Evolutionary conservation across 257 asterid genomes (phyloP).

Genomic region (Pogostemon cablin): DNA sequence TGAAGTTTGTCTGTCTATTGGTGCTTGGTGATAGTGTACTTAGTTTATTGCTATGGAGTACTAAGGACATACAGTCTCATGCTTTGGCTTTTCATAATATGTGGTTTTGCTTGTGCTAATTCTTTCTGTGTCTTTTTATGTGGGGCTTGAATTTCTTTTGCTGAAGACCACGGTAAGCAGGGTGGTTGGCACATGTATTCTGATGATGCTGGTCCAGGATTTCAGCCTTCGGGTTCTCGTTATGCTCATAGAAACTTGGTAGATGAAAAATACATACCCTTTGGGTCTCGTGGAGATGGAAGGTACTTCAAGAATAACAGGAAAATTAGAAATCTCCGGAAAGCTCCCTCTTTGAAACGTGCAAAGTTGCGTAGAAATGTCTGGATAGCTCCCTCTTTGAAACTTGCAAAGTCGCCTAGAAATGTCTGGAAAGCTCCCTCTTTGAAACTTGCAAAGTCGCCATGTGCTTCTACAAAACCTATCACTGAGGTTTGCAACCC

Average conservation of each 20-base stretch:
- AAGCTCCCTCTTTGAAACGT: too few relatives aligned
- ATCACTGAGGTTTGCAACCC: conserved; percentile 44
- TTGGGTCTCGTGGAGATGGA: conserved; percentile 56
- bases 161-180: conserved; percentile 93
- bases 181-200: conserved; percentile 75
- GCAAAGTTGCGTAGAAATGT: conserved; percentile 39
- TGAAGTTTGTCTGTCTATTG: conserved; percentile 21
- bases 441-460: conserved; percentile 52
- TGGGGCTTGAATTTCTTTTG: conserved; percentile 40
- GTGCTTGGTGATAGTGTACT: background rate
- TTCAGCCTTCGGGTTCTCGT: conserved; percentile 57
- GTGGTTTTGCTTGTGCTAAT: conserved; percentile 33
- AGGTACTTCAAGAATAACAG: conserved; percentile 55
- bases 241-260: conserved; percentile 58
- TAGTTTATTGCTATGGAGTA: background rate
- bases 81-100: conserved; percentile 5
- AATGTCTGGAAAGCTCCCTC: conserved; percentile 65
- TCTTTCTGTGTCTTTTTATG: conserved; percentile 28
- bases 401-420: background rate
- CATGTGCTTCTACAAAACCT: conserved; percentile 55
- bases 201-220: conserved; percentile 71
- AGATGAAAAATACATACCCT: conserved; percentile 59
- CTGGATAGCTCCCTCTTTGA: conserved; percentile 6
- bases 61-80: background rate
- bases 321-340: conserved; percentile 59